Conservation (phyloP, 73 alveolate species). For the Tetrahymena malaccensis region DNA sequence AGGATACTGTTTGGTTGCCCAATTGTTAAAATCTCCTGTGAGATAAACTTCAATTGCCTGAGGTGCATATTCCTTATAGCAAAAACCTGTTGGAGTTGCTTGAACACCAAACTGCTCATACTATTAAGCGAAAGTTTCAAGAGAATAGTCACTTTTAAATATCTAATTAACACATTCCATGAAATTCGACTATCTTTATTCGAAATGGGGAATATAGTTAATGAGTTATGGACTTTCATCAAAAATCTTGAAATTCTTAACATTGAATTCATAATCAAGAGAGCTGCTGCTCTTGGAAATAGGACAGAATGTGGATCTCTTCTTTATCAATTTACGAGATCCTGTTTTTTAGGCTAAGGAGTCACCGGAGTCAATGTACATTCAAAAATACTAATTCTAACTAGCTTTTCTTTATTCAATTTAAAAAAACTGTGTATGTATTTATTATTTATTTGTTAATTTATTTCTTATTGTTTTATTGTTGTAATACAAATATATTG, state of each 20-base stretch:
- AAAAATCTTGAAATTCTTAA: background rate
- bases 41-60: slow-evolving; percentile 78
- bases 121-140: background rate
- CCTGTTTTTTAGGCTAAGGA: background rate
- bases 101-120: slow-evolving; percentile 27
- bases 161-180: background rate
- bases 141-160: background rate
- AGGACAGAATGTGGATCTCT: background rate
- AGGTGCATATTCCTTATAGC: slow-evolving; percentile 87
- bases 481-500: background rate
- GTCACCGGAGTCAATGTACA: background rate
- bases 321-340: background rate
- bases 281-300: background rate
- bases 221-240: background rate
- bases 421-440: too few relatives aligned
- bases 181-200: background rate
- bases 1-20: slow-evolving; percentile 44
- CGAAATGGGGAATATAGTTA: background rate
- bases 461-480: background rate
- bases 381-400: background rate
- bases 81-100: slow-evolving; percentile 6
- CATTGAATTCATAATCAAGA: background rate
- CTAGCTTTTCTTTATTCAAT: background rate
- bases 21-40: slow-evolving; percentile 55
- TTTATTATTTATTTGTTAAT: too few relatives aligned